Evolutionary conservation across 2,329 filamentous ascomycete genomes (phyloP), one percentile per base, ranked within the genome.

Genomic region (Fusarium cyanostomum): DNA sequence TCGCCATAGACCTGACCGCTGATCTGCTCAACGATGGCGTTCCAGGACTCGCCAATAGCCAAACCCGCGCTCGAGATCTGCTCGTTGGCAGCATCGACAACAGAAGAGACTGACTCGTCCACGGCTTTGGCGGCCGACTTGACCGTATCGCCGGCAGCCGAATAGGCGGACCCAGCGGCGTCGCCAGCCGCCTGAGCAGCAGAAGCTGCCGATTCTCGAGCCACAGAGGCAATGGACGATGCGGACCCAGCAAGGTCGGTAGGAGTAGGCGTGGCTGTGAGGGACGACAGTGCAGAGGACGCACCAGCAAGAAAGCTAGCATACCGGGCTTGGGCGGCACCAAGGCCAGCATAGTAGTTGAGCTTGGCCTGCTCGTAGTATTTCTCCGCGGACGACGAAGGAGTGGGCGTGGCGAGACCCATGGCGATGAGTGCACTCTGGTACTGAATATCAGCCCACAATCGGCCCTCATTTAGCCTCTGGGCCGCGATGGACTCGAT

Each of bases 261-360:
- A 8, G 86, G 83, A 0, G 85, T 88, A 13, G 87, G 85, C 10
- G 86, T 85, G 7, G 86, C 86, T 1, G 82, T 85, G 34, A 83
- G 59, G 3, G 81, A 81, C 52, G 86, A 89, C 35, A 92, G 80
- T 16, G 88, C 91, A 31, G 84, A 87, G 9, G 90, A 92, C 8
- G 91, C 92, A 5, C 89, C 87, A 11, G 82, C 82, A 3, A 95
- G 65, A 70, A 95, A 94, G 45, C 89, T 89, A 6, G 89, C 87
- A 74, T 95, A 95, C 33, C 89, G 86, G 38, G 88, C 91, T 70
- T 96, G 90, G 1, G 92, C 92, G 39, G 92, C 75, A 26, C 92
- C 92, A 21, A 95, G 76, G 10, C 89, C 91, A 63, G 92, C 89
- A 68, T 92, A 94, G 75, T 94, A 94, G 71, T 87, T 84, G 66